Base-by-base conservation (phyloP, 257 asterid species). In the Solanum sitiens region DNA sequence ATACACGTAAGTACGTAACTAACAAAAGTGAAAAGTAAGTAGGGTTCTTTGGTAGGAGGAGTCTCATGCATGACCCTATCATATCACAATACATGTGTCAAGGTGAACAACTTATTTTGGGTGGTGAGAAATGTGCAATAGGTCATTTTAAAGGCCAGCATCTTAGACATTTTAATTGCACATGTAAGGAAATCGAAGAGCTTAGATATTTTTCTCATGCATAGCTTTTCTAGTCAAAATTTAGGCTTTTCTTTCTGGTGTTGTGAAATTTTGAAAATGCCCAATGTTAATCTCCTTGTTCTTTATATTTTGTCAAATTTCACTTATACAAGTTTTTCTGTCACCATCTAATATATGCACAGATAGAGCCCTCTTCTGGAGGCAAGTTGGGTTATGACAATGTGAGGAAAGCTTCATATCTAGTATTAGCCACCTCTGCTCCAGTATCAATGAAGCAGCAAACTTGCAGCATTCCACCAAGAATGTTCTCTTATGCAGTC, bases 341-440 rank as follows among this genome's bases (percentile, higher is more conserved):
- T 59, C 18, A 75, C 74, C 87, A 40, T 30, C 85, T 83, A 87
- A 76, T 74, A 82, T 88, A 40, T 87, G 88, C 90, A 83, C 82
- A 95, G 99, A 90, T 97, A 83, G 99, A 95, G 90, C 98, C 98
- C 90, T 93, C 95, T 65, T 88, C 88, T 73, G 96, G 91, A 71
- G 98, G 94, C 76, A 91, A 90, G 77, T 90, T 95, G 93, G 91
- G 89, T 27, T 91, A 91, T 68, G 93, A 90, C 90, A 92, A 91
- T 73, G 88, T 72, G 8, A 93, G 94, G 87, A 89, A 92, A 35
- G 91, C 93, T 88, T 95, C 98, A 83, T 90, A 93, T 39, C 87
- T 97, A 84, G 95, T 92, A 88, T 89, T 97, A 86, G 95, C 98
- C 86, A 92, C 92, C 89, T 95, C 99, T 68, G 96, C 98, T 77